Base-by-base conservation (phyloP, 805 yeast genomes). In the Monosporozyma unispora region DNA sequence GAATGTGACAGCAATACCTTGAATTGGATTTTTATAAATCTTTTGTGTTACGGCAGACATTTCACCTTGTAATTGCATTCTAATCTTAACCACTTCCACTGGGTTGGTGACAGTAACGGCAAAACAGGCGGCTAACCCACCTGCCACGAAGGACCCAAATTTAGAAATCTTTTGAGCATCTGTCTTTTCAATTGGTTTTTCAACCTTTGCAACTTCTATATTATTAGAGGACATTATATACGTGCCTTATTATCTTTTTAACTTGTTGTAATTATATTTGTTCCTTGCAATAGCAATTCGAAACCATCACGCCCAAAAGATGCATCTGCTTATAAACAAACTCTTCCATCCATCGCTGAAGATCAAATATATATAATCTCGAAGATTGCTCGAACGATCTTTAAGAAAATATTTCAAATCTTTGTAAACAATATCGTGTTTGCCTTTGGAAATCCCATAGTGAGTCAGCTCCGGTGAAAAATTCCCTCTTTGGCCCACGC, bases 71-170 rank as follows among this genome's bases (percentile, higher is more conserved):
- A 93, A 73, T 67, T 93, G 99, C 95, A 91, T 86, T 70, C 98
- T 74, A 8, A 96, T 93, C 70, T 93, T 93, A 57, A 91, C 88
- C 53, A 93, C 73, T 68, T 93, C 99, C 54, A 93, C 84, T 5
- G 99, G 99, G 64, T 93, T 93, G 3, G 98, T 90, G 63, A 91
- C 82, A 0, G 97, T 91, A 43, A 93, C 99, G 0, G 99, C 98
- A 48, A 95, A 93, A 72, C 98, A 90, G 2, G 98, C 97, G 2
- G 99, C 99, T 14, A 85, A 51, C 8, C 93, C 96, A 49, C 96
- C 97, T 3, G 96, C 96, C 4, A 82, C 60, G 59, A 90, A 88
- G 1, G 96, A 95, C 19, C 95, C 95, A 11, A 74, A 55, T 3
- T 87, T 80, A 38, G 82, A 74, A 19, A 84, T 75, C 55, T 76